phyloP scores from a whole-genome alignment of 345 rosid species.

The Rhodomyrtus tomentosa region DNA sequence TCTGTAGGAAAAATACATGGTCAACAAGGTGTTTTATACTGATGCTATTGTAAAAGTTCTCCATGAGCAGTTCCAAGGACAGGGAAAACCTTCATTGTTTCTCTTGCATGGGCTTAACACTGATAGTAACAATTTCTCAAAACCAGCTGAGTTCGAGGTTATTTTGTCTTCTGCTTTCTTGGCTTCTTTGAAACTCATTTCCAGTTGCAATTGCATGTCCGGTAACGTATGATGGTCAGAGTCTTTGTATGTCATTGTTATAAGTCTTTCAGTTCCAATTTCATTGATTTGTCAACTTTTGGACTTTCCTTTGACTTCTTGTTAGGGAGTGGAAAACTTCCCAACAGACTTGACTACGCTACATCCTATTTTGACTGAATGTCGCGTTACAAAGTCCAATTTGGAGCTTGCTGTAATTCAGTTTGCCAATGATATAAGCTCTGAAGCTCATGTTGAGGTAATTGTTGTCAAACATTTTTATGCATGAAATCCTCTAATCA shows the following conservation, averaged over 20 bases:
- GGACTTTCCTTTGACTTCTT: background rate
- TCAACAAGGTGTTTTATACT: slow-evolving; percentile 43
- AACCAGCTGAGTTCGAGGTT: slow-evolving; percentile 85
- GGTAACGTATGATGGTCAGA: background rate
- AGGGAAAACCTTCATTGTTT: slow-evolving; percentile 53
- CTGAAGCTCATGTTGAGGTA: slow-evolving; percentile 96
- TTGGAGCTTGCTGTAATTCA: slow-evolving; percentile 79
- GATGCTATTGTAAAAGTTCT: slow-evolving; percentile 64
- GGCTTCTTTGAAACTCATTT: background rate
- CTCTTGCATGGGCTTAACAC: slow-evolving; percentile 84
- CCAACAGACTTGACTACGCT: slow-evolving; percentile 54
- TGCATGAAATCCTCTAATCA: background rate
- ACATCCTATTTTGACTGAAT: slow-evolving; percentile 90
- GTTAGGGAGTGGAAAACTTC: slow-evolving; percentile 63
- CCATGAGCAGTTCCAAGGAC: slow-evolving; percentile 33
- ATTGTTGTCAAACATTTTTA: background rate
- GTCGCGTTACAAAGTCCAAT: slow-evolving; percentile 76
- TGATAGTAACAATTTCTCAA: slow-evolving; percentile 71
- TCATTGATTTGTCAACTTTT: background rate
- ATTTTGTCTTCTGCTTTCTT: slow-evolving; percentile 1
- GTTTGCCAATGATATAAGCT: slow-evolving; percentile 93
- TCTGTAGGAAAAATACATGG: slow-evolving; percentile 70
- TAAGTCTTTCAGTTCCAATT: background rate
- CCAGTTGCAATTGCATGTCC: background rate
- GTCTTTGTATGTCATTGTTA: background rate